Evolutionary conservation across 2,329 filamentous ascomycete species (phyloP).

Genomic region (Clonostachys solani): DNA sequence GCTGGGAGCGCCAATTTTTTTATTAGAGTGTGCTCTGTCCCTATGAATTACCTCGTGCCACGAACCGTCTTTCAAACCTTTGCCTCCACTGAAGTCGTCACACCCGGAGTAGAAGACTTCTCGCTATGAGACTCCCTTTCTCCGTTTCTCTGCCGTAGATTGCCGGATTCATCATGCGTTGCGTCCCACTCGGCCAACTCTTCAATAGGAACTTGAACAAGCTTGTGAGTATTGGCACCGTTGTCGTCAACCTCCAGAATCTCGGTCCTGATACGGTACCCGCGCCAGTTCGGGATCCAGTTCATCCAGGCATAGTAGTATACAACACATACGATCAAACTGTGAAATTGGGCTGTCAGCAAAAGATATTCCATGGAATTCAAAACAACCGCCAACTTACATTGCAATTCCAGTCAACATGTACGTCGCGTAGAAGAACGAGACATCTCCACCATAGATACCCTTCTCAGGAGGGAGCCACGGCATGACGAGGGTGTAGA

Average conservation of each 20-base stretch:
- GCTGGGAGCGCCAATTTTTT: no score
- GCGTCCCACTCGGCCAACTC: conserved; percentile 54
- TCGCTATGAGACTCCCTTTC: neutral
- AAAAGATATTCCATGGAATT: neutral
- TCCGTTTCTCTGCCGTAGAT: conserved; percentile 8
- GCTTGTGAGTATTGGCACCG: conserved; percentile 33
- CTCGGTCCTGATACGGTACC: conserved; percentile 52
- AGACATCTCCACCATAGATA: conserved; percentile 57
- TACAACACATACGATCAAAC: conserved; percentile 44
- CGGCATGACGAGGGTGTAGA: conserved; percentile 64
- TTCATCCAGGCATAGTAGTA: conserved; percentile 60
- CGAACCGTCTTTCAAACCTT: no score
- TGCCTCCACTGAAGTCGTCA: no score
- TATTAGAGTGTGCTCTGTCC: no score
- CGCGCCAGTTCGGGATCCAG: conserved; percentile 44
- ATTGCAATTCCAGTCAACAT: conserved; percentile 59
- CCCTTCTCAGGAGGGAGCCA: conserved; percentile 66
- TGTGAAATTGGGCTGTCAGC: conserved; percentile 11
- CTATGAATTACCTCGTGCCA: no score
- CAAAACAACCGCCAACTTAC: conserved; percentile 33
- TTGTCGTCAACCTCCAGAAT: conserved; percentile 43
- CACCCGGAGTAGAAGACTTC: neutral
- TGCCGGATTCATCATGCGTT: conserved; percentile 46
- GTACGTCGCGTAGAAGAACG: conserved; percentile 72
- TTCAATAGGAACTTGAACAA: conserved; percentile 48